These are phyloP conservation scores for Pseudozyma thailandica DNA, from an alignment of 1,284 basidiomycete genomes.

Conservation along the genomic window DNA sequence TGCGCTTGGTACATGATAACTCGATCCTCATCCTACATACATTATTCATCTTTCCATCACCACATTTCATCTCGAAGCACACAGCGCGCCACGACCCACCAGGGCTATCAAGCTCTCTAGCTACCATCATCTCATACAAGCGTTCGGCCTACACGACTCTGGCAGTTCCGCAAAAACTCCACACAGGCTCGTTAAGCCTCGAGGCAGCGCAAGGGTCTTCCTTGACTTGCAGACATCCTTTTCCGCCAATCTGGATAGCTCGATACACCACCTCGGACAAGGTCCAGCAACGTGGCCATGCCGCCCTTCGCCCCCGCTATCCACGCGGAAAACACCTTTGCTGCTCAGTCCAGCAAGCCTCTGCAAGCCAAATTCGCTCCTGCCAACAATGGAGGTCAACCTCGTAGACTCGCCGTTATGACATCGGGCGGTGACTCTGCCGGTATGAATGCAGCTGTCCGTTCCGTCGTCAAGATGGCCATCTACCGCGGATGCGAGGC, in stretches of 20 bases:
- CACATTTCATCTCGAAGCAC: too few relatives aligned
- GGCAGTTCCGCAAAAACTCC: neutral
- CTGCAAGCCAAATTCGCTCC: slow-evolving; percentile 28
- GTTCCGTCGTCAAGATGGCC: slow-evolving; percentile 67
- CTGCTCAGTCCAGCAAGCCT: slow-evolving; percentile 19
- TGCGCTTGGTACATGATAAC: neutral
- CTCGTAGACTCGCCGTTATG: slow-evolving; percentile 78
- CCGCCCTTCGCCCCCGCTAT: slow-evolving; percentile 41
- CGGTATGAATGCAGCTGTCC: slow-evolving; percentile 70
- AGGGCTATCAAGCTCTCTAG: neutral
- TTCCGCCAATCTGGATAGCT: neutral
- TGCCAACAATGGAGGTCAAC: slow-evolving; percentile 30
- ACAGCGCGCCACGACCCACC: too few relatives aligned
- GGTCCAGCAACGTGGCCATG: slow-evolving; percentile 8
- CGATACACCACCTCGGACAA: neutral
- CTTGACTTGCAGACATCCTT: neutral
- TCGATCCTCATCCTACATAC: neutral
- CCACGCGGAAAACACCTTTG: slow-evolving; percentile 32
- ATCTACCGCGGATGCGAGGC: slow-evolving; percentile 74
- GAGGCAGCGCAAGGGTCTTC: neutral
- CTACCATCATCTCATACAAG: neutral
- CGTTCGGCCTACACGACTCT: neutral
- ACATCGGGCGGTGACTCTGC: slow-evolving; percentile 97
- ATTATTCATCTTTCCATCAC: neutral
- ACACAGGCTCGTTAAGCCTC: neutral